These are phyloP conservation scores for Pythium sukuiense DNA, from an alignment of 352 stramenopile genomes.

Conservation along the genomic window DNA sequence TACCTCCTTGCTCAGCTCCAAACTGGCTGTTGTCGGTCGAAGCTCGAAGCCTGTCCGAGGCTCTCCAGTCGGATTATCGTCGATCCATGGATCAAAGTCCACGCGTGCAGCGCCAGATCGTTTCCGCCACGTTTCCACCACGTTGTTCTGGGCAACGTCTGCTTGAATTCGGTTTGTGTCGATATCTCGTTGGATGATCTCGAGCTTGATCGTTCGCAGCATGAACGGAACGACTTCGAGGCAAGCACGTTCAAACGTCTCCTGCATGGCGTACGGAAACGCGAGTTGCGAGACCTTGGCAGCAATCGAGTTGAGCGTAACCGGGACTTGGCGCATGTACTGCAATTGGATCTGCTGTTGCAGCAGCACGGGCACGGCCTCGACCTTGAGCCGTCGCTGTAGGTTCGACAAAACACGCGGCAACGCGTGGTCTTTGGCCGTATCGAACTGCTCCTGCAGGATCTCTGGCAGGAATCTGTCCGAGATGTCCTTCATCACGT, in stretches of 20 bases:
- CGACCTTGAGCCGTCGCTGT: constrained; percentile 45
- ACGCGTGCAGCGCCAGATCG: constrained; percentile 24
- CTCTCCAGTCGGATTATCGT: constrained; percentile 46
- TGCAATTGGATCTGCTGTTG: constrained; percentile 42
- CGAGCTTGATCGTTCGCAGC: constrained; percentile 59
- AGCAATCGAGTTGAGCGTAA: constrained; percentile 45
- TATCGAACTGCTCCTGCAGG: constrained; percentile 29
- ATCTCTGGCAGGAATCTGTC: constrained; percentile 52
- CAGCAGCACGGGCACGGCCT: constrained; percentile 49
- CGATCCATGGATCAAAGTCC: constrained; percentile 68
- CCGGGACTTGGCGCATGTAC: constrained; percentile 42
- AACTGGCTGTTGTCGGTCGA: constrained; percentile 29
- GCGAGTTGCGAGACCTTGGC: constrained; percentile 47
- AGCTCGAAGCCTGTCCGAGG: constrained; percentile 67
- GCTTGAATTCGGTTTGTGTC: constrained; percentile 35
- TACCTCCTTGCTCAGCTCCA: constrained; percentile 61
- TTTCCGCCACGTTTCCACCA: constrained; percentile 54
- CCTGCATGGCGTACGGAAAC: constrained; percentile 62
- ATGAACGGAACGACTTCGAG: constrained; percentile 62
- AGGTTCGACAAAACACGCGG: constrained; percentile 62
- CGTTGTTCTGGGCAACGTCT: constrained; percentile 43
- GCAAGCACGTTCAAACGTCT: constrained; percentile 58
- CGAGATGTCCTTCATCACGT: constrained; percentile 66
- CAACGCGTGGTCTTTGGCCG: constrained; percentile 34
- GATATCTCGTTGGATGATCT: constrained; percentile 55